phyloP scores from a whole-genome alignment of 768 basidiomycete genomes.

The Hericium rajendrae region DNA sequence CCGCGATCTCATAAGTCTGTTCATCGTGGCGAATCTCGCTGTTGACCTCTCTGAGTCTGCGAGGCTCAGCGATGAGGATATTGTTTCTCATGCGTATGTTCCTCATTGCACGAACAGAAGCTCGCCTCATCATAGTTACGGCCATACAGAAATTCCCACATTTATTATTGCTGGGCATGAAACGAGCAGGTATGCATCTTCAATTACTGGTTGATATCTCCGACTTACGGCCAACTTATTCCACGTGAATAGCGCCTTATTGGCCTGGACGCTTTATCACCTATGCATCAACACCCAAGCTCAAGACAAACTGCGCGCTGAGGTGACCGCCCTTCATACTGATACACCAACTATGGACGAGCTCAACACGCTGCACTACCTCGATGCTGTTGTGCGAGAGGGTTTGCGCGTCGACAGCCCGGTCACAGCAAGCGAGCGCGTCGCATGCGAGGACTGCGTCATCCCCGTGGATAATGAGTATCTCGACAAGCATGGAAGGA shows the following conservation, averaged over 20 bases:
- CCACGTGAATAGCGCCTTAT: slow-evolving; percentile 22
- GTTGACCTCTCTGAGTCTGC: slow-evolving; percentile 47
- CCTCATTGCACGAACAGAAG: not conserved
- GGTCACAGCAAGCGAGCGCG: slow-evolving; percentile 6
- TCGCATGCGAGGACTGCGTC: slow-evolving; percentile 8
- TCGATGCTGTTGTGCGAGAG: slow-evolving; percentile 27
- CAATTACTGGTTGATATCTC: not conserved
- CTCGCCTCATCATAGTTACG: not conserved
- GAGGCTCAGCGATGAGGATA: slow-evolving; percentile 51
- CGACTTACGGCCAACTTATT: not conserved
- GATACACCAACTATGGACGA: slow-evolving; percentile 63
- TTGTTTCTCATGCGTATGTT: slow-evolving; percentile 38
- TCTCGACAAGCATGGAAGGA: slow-evolving; percentile 10
- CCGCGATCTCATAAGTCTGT: slow-evolving; percentile 50
- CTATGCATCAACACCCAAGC: slow-evolving; percentile 37
- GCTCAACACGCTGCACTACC: slow-evolving; percentile 53
- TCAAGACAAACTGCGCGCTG: slow-evolving; percentile 49
- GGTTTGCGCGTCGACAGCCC: slow-evolving; percentile 11
- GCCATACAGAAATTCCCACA: slow-evolving; percentile 43
- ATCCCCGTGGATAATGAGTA: slow-evolving; percentile 12
- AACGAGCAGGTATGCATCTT: slow-evolving; percentile 34
- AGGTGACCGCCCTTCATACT: slow-evolving; percentile 40
- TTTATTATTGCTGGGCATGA: slow-evolving; percentile 54
- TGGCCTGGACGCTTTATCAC: slow-evolving; percentile 51
- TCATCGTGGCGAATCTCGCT: slow-evolving; percentile 57